Evolutionary conservation across 345 rosid species (phyloP).

Genomic region (Gossypium thurberi): DNA sequence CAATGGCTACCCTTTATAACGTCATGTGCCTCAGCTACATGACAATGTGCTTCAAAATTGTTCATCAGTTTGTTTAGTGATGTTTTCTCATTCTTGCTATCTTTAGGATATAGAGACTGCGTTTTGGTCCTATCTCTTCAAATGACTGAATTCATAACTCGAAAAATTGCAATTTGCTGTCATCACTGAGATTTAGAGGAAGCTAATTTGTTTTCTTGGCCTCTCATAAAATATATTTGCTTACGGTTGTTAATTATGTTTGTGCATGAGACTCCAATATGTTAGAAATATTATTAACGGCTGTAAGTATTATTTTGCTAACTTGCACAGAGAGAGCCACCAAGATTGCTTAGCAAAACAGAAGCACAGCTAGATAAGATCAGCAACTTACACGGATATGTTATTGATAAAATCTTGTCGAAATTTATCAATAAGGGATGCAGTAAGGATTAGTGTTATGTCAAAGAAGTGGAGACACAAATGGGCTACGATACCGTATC

Average conservation of each 20-base stretch:
- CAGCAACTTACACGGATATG: constrained; percentile 49
- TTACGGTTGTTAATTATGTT: not conserved
- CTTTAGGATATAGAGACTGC: not conserved
- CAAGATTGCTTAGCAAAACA: constrained; percentile 28
- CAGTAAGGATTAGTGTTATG: constrained; percentile 54
- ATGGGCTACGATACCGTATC: constrained; percentile 52
- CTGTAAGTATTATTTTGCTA: not conserved
- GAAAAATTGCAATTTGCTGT: no score
- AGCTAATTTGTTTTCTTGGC: not conserved
- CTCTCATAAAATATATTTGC: not conserved
- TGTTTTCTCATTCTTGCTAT: not conserved
- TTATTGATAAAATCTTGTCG: constrained; percentile 45
- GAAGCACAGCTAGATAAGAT: constrained; percentile 41
- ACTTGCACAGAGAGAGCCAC: constrained; percentile 34
- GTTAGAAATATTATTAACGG: not conserved
- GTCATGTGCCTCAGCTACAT: not conserved
- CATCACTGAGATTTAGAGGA: not conserved
- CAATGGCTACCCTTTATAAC: not conserved
- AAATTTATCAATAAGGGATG: constrained; percentile 50
- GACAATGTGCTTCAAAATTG: not conserved
- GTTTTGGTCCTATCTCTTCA: not conserved
- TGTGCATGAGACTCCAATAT: not conserved
- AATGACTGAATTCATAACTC: not conserved
- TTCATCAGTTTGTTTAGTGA: not conserved
- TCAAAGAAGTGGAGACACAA: constrained; percentile 54